phyloP scores from a whole-genome alignment of 345 rosid genomes.

The Dipteronia dyeriana region DNA sequence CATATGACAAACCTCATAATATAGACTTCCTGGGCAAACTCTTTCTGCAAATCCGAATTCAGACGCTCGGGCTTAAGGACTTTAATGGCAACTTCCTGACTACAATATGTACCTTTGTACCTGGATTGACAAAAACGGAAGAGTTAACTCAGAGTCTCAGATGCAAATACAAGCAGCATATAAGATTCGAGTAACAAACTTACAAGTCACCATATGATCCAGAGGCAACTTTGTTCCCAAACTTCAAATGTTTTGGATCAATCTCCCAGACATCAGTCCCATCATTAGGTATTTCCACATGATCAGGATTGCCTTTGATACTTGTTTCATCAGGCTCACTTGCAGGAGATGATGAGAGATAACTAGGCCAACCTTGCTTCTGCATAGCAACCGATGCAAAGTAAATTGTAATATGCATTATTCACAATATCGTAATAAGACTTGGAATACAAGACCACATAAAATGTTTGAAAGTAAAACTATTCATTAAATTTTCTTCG shows the following conservation, averaged over 20 bases:
- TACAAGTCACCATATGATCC: constrained; percentile 98
- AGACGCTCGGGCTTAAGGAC: constrained; percentile 91
- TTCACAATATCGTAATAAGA: background rate
- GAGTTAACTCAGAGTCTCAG: constrained; percentile 6
- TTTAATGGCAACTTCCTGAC: constrained; percentile 98
- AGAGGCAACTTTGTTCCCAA: constrained; percentile 85
- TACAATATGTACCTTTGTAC: constrained; percentile 88
- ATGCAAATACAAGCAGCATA: constrained; percentile 9
- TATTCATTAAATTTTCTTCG: background rate
- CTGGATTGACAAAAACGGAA: constrained; percentile 38
- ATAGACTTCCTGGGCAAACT: constrained; percentile 95
- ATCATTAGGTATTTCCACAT: constrained; percentile 82
- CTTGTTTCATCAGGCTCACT: constrained; percentile 40
- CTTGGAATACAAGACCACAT: background rate
- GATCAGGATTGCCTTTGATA: constrained; percentile 39
- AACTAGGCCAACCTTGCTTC: constrained; percentile 59
- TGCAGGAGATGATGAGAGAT: constrained; percentile 48
- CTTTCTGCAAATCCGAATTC: constrained; percentile 80
- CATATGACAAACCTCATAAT: constrained; percentile 75
- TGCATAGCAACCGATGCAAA: constrained; percentile 34
- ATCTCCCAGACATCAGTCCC: constrained; percentile 99
- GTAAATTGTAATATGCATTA: background rate
- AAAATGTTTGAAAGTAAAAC: background rate
- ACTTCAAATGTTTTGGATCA: constrained; percentile 63
- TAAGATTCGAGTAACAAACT: constrained; percentile 38